Conservation (phyloP, 768 basidiomycete species). For the Leccinum boreale region DNA sequence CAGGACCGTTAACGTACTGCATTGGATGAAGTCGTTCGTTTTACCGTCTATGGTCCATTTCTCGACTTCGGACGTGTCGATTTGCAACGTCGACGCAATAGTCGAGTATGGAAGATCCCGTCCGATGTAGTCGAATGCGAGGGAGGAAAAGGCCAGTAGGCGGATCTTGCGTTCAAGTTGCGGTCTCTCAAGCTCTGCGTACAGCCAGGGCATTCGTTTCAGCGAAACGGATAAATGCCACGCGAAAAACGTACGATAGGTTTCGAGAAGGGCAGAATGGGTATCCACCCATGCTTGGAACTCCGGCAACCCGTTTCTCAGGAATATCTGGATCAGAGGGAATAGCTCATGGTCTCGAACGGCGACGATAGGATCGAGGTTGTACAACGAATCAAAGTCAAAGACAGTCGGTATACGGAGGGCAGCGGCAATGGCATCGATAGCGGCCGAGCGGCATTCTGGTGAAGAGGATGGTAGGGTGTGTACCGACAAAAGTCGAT, state of each 20-base stretch:
- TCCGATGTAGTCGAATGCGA: slow-evolving; percentile 76
- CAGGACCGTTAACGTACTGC: background rate
- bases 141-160: slow-evolving; percentile 68
- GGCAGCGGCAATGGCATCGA: slow-evolving; percentile 60
- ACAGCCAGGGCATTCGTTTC: background rate
- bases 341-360: slow-evolving; percentile 70
- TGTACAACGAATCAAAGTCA: slow-evolving; percentile 80
- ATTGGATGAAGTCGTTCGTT: slow-evolving; percentile 5
- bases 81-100: slow-evolving; percentile 65
- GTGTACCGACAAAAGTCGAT: slow-evolving; percentile 57
- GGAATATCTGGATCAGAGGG: slow-evolving; percentile 71
- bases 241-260: slow-evolving; percentile 48
- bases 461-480: slow-evolving; percentile 56
- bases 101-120: slow-evolving; percentile 67
- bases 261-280: slow-evolving; percentile 47
- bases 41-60: slow-evolving; percentile 86
- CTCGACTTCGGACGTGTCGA: slow-evolving; percentile 67
- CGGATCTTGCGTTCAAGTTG: slow-evolving; percentile 78
- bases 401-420: slow-evolving; percentile 66
- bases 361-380: slow-evolving; percentile 65
- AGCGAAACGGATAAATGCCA: background rate
- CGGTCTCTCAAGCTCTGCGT: slow-evolving; percentile 50
- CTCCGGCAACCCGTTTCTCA: slow-evolving; percentile 59
- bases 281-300: slow-evolving; percentile 57
- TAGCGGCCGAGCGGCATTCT: slow-evolving; percentile 48